These are phyloP conservation scores for Arthrocladium fulminans DNA, from an alignment of 2,329 filamentous ascomycete genomes.

Conservation along the genomic window DNA sequence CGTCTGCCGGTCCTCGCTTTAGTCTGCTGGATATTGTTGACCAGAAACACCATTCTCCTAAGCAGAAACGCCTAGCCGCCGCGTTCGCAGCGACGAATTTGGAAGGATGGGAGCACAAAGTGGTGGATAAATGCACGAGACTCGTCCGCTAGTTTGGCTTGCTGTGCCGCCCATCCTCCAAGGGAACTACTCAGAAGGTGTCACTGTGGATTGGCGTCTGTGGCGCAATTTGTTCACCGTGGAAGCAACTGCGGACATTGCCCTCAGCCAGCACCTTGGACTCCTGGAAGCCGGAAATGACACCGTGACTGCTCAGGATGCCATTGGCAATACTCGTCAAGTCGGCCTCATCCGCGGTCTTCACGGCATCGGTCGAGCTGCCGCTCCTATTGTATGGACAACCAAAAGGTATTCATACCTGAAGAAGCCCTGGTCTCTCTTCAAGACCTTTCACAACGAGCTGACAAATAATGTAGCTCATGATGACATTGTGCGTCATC, in stretches of 20 bases:
- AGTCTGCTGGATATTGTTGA: constrained; percentile 32
- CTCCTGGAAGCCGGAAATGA: constrained; percentile 44
- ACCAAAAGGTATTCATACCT: neutral
- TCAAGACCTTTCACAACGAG: constrained; percentile 11
- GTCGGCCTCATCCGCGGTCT: neutral
- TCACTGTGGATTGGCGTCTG: constrained; percentile 40
- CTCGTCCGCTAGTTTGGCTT: constrained; percentile 25
- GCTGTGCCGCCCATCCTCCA: constrained; percentile 20
- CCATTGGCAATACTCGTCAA: neutral
- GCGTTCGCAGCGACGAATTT: constrained; percentile 33
- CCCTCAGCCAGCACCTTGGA: constrained; percentile 48
- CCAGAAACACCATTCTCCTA: constrained; percentile 29
- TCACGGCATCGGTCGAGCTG: neutral
- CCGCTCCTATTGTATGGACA: neutral
- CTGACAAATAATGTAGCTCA: constrained; percentile 26
- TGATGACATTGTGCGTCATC: constrained; percentile 20
- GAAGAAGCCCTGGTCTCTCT: neutral
- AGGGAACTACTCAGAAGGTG: constrained; percentile 39
- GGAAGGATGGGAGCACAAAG: constrained; percentile 34
- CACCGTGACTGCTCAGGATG: constrained; percentile 22
- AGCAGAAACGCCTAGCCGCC: constrained; percentile 29
- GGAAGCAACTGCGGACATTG: constrained; percentile 46
- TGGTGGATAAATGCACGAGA: constrained; percentile 26
- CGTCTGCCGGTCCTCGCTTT: constrained; percentile 25
- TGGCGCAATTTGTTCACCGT: constrained; percentile 49